Conservation (phyloP, 2,329 filamentous ascomycete genomes). For the Rhytidhysteron rufulum region DNA sequence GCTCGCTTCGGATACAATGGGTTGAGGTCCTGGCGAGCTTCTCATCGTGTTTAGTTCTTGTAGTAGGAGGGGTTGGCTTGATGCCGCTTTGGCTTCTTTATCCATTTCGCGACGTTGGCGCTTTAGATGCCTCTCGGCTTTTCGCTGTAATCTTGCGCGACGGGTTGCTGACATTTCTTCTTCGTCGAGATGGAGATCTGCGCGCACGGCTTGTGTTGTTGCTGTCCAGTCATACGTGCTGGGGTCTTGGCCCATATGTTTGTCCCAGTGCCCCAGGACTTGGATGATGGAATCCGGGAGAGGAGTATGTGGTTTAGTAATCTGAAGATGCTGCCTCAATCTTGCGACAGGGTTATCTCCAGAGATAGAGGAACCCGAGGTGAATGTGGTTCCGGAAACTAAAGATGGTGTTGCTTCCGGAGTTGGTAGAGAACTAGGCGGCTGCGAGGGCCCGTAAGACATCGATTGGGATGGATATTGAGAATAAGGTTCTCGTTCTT, state of each 20-base stretch:
- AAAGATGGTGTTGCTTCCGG: slow-evolving; percentile 18
- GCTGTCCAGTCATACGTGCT: slow-evolving; percentile 39
- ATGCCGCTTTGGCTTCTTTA: slow-evolving; percentile 1
- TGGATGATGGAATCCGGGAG: slow-evolving; percentile 28
- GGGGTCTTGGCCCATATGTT: slow-evolving; percentile 29
- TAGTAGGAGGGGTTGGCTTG: slow-evolving; percentile 2
- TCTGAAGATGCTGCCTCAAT: slow-evolving; percentile 34
- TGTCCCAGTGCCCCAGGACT: slow-evolving; percentile 41
- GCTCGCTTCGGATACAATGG: neutral
- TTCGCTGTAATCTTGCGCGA: slow-evolving; percentile 32
- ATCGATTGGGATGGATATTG: slow-evolving; percentile 2
- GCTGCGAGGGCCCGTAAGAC: slow-evolving; percentile 2
- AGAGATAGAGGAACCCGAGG: slow-evolving; percentile 1
- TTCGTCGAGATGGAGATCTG: slow-evolving; percentile 27
- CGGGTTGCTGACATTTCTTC: slow-evolving; percentile 35
- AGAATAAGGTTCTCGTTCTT: slow-evolving; percentile 1
- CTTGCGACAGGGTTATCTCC: slow-evolving; percentile 20
- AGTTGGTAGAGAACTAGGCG: slow-evolving; percentile 9
- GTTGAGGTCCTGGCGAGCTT: slow-evolving; percentile 7
- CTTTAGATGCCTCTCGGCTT: slow-evolving; percentile 37
- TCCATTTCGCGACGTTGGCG: slow-evolving; percentile 39
- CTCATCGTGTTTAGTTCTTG: slow-evolving; percentile 12
- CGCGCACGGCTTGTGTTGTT: slow-evolving; percentile 22
- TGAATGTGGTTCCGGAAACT: slow-evolving; percentile 5
- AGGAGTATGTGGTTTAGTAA: slow-evolving; percentile 20